Percentiles rank a stretch among this genome's conserved stretches.
Evolutionary conservation across 208 protist genomes (phyloP).

Genomic region (Wallacemonas sp.): DNA sequence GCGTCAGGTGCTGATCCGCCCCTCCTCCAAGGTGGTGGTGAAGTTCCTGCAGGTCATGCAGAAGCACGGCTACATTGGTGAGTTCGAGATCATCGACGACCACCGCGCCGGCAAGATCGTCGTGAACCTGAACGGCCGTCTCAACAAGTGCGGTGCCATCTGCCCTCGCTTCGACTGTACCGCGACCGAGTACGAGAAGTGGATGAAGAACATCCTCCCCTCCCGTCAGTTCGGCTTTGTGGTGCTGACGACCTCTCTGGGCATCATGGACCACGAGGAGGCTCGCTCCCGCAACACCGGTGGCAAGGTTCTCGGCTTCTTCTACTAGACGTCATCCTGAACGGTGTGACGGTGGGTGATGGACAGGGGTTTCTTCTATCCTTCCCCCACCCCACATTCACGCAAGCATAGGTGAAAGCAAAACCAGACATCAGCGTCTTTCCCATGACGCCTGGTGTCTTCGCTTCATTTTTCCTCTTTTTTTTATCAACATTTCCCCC

Average conservation of each 20-base stretch:
- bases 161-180: conserved; percentile 98
- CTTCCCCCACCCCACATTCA: no score
- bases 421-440: no score
- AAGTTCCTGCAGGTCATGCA: conserved; percentile 99
- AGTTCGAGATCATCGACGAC: conserved; percentile 99
- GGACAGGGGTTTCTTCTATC: no score
- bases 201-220: conserved; percentile 99
- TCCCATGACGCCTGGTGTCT: no score
- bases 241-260: conserved; percentile 99
- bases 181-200: conserved; percentile 98
- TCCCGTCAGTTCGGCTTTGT: conserved; percentile 99
- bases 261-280: conserved; percentile 99
- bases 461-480: no score
- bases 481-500: no score
- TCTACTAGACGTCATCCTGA: conserved; percentile 98
- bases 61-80: conserved; percentile 99
- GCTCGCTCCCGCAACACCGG: conserved; percentile 98
- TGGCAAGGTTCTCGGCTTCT: conserved; percentile 99
- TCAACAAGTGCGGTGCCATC: conserved; percentile 99
- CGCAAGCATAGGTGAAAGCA: no score
- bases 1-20: conserved; percentile 99
- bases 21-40: conserved; percentile 99
- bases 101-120: conserved; percentile 99
- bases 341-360: no score
- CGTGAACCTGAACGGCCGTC: conserved; percentile 99